Percentiles rank a stretch among this genome's conserved stretches.
Evolutionary conservation across 169 alveolate species (phyloP).

Genomic region (Plasmodium adleri): DNA sequence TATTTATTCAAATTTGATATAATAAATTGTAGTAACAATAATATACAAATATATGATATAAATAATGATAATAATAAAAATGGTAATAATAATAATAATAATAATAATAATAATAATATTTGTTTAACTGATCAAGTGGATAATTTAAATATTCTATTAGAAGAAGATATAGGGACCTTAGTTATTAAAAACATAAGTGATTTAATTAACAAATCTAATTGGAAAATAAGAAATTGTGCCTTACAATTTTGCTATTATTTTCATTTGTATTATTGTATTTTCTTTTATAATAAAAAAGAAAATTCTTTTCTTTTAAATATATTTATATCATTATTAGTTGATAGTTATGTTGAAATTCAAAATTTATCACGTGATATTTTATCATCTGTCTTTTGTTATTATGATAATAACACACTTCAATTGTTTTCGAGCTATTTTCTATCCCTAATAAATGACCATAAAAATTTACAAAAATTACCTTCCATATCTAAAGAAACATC

Average conservation of each 20-base stretch:
- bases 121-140: background rate
- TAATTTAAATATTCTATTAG: slow-evolving; percentile 14
- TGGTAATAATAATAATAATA: background rate
- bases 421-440: slow-evolving; percentile 26
- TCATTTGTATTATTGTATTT: slow-evolving; percentile 61
- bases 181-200: slow-evolving; percentile 5
- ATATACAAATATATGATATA: background rate
- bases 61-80: background rate
- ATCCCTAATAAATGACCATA: slow-evolving; percentile 15
- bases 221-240: slow-evolving; percentile 61
- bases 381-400: slow-evolving; percentile 59
- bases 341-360: slow-evolving; percentile 63
- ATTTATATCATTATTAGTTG: slow-evolving; percentile 66
- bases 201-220: slow-evolving; percentile 33
- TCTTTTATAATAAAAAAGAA: slow-evolving; percentile 40
- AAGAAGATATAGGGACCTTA: slow-evolving; percentile 22
- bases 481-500: background rate
- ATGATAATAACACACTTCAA: slow-evolving; percentile 38
- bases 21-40: slow-evolving; percentile 5
- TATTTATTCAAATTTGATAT: slow-evolving; percentile 37
- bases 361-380: slow-evolving; percentile 57
- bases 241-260: slow-evolving; percentile 62
- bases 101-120: background rate
- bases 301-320: slow-evolving; percentile 41
- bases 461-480: slow-evolving; percentile 11